These are phyloP conservation scores for Saccharomycodes ludwigii DNA, from an alignment of 805 yeast species.

Conservation along the genomic window DNA sequence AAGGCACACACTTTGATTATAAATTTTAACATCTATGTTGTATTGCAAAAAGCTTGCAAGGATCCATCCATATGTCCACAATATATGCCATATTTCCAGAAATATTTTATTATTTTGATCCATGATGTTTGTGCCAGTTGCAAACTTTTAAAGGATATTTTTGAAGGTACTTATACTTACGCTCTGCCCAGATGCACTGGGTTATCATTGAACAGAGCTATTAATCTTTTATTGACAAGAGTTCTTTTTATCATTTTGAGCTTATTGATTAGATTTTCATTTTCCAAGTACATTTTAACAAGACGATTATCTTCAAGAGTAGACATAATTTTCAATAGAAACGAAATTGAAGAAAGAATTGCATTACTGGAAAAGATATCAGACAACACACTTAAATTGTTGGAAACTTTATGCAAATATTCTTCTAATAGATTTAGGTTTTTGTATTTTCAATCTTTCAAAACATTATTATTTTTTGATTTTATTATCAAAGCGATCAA, in stretches of 20 bases:
- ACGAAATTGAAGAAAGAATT: constrained; percentile 1
- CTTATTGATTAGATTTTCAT: constrained; percentile 1
- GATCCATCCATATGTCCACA: background rate
- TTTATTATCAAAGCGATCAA: constrained; percentile 1
- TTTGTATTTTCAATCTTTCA: constrained; percentile 4
- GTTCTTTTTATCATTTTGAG: constrained; percentile 2
- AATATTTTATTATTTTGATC: constrained; percentile 1
- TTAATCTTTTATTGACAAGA: background rate
- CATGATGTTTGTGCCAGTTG: background rate
- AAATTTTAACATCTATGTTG: background rate
- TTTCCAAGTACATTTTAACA: constrained; percentile 1
- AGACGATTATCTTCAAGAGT: constrained; percentile 1
- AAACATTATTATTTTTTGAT: constrained; percentile 5
- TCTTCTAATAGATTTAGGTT: constrained; percentile 3
- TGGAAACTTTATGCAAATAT: constrained; percentile 1
- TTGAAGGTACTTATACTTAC: background rate
- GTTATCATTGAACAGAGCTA: background rate
- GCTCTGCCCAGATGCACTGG: background rate
- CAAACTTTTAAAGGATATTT: constrained; percentile 1
- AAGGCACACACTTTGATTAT: constrained; percentile 1
- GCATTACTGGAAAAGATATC: constrained; percentile 3
- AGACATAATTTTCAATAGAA: background rate
- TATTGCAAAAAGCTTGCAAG: background rate
- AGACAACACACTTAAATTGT: background rate
- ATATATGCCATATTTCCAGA: constrained; percentile 1